These are phyloP conservation scores for Blastobotrys robertii DNA, from an alignment of 805 yeast genomes.

Conservation along the genomic window DNA sequence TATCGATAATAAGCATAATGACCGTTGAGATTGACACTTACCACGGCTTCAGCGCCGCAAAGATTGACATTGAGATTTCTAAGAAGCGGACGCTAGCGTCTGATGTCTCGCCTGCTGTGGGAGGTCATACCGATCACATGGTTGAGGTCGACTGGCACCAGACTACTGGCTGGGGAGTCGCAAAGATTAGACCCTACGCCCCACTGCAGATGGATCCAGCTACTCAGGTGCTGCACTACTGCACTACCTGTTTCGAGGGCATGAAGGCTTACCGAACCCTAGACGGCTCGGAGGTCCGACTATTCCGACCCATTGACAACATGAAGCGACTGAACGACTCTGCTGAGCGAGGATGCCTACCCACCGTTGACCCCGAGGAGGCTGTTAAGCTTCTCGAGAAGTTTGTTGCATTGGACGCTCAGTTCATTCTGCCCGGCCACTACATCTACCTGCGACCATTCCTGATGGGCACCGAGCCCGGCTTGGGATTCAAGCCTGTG, in stretches of 20 bases:
- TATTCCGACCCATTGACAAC: slow-evolving; percentile 39
- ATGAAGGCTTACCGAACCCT: slow-evolving; percentile 56
- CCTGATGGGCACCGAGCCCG: slow-evolving; percentile 39
- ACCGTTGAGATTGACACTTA: no score
- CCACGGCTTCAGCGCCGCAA: no score
- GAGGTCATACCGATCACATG: slow-evolving; percentile 48
- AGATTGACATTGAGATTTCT: no score
- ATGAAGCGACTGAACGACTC: slow-evolving; percentile 42
- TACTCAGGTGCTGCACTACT: slow-evolving; percentile 72
- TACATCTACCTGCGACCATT: slow-evolving; percentile 41
- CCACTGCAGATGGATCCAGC: slow-evolving; percentile 63
- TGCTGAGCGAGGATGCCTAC: slow-evolving; percentile 39
- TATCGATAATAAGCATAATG: no score
- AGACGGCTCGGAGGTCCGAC: slow-evolving; percentile 14
- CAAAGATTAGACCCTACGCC: slow-evolving; percentile 68
- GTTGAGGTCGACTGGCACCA: slow-evolving; percentile 64
- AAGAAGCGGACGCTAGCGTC: no score
- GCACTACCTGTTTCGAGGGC: slow-evolving; percentile 79
- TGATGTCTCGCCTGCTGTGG: background rate
- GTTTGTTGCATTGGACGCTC: slow-evolving; percentile 34
- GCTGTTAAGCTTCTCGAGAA: slow-evolving; percentile 35
- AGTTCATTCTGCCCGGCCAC: slow-evolving; percentile 36
- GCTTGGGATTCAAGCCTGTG: slow-evolving; percentile 40
- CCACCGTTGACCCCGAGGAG: slow-evolving; percentile 38
- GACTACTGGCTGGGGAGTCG: slow-evolving; percentile 61